phyloP scores from a whole-genome alignment of 2,329 filamentous ascomycete genomes.

The Talaromyces sp. region DNA sequence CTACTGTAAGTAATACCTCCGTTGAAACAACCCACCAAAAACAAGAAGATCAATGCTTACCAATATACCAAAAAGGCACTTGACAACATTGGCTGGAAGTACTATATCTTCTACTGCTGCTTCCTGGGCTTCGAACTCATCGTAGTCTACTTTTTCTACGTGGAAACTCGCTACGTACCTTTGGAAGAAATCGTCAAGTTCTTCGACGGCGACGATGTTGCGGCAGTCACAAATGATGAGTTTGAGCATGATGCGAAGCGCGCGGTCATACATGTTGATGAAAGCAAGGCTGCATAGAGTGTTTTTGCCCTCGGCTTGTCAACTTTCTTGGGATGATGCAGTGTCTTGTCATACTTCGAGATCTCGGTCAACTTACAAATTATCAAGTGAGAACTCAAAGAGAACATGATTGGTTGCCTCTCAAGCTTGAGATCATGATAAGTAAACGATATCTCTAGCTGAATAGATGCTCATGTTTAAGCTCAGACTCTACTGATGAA shows the following conservation, averaged over 20 bases:
- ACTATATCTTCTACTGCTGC: constrained; percentile 38
- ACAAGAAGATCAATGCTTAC: background rate
- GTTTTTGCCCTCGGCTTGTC: background rate
- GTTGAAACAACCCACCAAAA: background rate
- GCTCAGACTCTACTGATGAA: too few relatives aligned
- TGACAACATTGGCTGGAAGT: constrained; percentile 34
- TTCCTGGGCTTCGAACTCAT: constrained; percentile 23
- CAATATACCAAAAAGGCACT: constrained; percentile 22
- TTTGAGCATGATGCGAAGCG: constrained; percentile 5
- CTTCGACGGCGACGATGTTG: constrained; percentile 22
- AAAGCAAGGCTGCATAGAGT: constrained; percentile 2
- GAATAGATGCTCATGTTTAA: too few relatives aligned
- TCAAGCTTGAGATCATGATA: too few relatives aligned
- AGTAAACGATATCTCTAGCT: too few relatives aligned
- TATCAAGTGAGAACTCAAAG: too few relatives aligned
- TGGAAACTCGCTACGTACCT: constrained; percentile 35
- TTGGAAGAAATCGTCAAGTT: constrained; percentile 28
- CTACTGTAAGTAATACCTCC: constrained; percentile 20
- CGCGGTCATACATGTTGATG: constrained; percentile 8
- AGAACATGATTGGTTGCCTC: too few relatives aligned
- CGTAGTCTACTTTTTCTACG: constrained; percentile 28
- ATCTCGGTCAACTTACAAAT: too few relatives aligned
- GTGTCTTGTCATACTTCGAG: too few relatives aligned
- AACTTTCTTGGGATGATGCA: background rate
- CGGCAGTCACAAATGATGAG: constrained; percentile 6